These are phyloP conservation scores for Chrysopogon serrulatus DNA, from an alignment of 176 grass and related monocot species.

Conservation along the genomic window DNA sequence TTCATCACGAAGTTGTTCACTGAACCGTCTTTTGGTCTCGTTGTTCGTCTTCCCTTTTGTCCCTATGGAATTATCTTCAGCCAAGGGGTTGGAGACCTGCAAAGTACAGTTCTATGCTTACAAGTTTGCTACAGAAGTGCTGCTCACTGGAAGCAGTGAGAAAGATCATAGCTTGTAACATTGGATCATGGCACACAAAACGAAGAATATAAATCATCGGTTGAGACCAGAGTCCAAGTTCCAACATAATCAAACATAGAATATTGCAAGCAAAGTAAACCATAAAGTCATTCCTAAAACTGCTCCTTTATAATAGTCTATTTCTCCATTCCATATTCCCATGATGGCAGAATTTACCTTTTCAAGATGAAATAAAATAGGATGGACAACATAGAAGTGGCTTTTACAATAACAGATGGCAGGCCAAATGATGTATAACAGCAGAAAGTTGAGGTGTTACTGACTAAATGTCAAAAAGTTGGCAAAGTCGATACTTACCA, in stretches of 20 bases:
- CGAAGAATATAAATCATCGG: neutral
- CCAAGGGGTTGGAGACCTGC: slow-evolving; percentile 75
- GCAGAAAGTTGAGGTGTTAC: slow-evolving; percentile 10
- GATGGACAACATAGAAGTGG: neutral
- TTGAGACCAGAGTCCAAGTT: neutral
- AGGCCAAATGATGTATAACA: neutral
- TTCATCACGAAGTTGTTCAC: slow-evolving; percentile 77
- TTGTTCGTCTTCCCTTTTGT: slow-evolving; percentile 33
- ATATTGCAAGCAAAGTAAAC: neutral
- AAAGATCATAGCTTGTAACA: neutral
- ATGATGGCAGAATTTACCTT: neutral
- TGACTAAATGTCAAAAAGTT: slow-evolving; percentile 13
- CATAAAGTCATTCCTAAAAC: neutral
- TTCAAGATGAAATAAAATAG: neutral
- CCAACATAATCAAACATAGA: neutral
- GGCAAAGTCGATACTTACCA: slow-evolving; percentile 50
- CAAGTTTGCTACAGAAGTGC: neutral
- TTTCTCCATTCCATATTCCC: neutral
- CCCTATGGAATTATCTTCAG: slow-evolving; percentile 35
- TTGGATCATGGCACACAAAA: neutral
- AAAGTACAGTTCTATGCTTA: slow-evolving; percentile 13
- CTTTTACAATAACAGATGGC: neutral
- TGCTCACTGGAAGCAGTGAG: neutral
- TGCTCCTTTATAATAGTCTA: neutral
- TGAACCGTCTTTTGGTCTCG: slow-evolving; percentile 72